These are phyloP conservation scores for Colletotrichum orchidophilum DNA, from an alignment of 2,329 filamentous ascomycete species.

Conservation along the genomic window DNA sequence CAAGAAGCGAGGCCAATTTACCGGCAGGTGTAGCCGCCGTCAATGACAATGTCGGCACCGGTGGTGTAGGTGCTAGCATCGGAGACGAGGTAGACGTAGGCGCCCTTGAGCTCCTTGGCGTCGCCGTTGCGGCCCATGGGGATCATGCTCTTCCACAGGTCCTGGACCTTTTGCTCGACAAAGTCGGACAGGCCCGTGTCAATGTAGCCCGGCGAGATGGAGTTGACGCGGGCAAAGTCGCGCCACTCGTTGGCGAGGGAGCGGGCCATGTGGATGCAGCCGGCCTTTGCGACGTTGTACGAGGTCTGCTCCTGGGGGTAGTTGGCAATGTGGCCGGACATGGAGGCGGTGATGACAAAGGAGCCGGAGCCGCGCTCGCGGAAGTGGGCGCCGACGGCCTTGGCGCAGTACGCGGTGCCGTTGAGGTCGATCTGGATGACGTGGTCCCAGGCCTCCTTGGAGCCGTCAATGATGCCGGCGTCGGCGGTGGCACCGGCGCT, in stretches of 20 bases:
- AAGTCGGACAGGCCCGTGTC: constrained; percentile 74
- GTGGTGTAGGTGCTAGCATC: constrained; percentile 82
- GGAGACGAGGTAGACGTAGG: constrained; percentile 80
- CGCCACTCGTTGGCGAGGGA: constrained; percentile 73
- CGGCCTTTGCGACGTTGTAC: constrained; percentile 73
- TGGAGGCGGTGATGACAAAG: constrained; percentile 75
- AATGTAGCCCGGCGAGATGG: constrained; percentile 74
- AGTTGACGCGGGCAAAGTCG: constrained; percentile 72
- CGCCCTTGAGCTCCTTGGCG: constrained; percentile 77
- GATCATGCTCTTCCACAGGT: constrained; percentile 79
- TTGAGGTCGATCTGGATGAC: constrained; percentile 73
- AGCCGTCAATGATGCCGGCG: constrained; percentile 73
- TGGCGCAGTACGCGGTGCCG: constrained; percentile 76
- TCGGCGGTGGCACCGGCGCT: constrained; percentile 75
- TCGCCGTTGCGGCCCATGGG: constrained; percentile 76
- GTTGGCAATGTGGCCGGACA: constrained; percentile 77
- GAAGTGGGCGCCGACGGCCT: constrained; percentile 71
- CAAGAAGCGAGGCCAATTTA: constrained; percentile 39
- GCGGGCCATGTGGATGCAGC: constrained; percentile 56
- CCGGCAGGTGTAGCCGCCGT: constrained; percentile 71
- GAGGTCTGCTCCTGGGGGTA: constrained; percentile 74
- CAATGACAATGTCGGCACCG: constrained; percentile 74
- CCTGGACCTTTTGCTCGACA: constrained; percentile 72
- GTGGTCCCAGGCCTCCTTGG: constrained; percentile 72
- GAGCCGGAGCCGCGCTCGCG: constrained; percentile 69